Conservation (phyloP, 2,329 filamentous ascomycete species). For the Coniochaeta sp. region DNA sequence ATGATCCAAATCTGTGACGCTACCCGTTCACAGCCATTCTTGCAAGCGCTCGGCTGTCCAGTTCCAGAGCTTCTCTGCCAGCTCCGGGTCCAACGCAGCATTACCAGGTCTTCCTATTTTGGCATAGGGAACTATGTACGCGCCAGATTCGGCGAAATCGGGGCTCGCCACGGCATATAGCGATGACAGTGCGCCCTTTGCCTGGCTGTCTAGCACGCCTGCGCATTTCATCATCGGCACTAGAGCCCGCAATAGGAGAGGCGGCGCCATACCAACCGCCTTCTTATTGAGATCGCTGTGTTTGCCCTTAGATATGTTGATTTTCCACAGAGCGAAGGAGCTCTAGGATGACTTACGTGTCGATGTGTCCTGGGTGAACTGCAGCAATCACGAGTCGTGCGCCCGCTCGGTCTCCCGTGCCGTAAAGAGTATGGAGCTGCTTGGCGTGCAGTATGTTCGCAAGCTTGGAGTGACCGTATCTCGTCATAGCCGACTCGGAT, state of each 20-base stretch:
- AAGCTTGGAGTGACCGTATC: constrained; percentile 12
- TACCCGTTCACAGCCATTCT: background rate
- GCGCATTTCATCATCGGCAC: constrained; percentile 11
- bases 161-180: constrained; percentile 13
- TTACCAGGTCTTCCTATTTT: constrained; percentile 11
- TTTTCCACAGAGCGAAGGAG: no score
- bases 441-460: constrained; percentile 10
- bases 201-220: constrained; percentile 11
- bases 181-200: constrained; percentile 14
- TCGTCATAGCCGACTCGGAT: constrained; percentile 1
- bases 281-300: background rate
- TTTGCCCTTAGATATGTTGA: background rate
- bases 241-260: constrained; percentile 6
- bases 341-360: constrained; percentile 2
- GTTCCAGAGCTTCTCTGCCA: constrained; percentile 6
- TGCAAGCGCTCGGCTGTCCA: constrained; percentile 2
- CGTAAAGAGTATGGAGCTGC: constrained; percentile 5
- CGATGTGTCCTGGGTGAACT: constrained; percentile 9
- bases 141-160: constrained; percentile 11
- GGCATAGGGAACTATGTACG: constrained; percentile 12
- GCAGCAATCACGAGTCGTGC: constrained; percentile 4
- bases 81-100: background rate
- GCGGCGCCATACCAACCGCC: background rate
- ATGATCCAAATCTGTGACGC: no score
- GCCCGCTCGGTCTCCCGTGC: background rate